Evolutionary conservation across 78 protist genomes (phyloP), one percentile per base, ranked within the genome.

Genomic region (Cavenderia fasciculata): DNA sequence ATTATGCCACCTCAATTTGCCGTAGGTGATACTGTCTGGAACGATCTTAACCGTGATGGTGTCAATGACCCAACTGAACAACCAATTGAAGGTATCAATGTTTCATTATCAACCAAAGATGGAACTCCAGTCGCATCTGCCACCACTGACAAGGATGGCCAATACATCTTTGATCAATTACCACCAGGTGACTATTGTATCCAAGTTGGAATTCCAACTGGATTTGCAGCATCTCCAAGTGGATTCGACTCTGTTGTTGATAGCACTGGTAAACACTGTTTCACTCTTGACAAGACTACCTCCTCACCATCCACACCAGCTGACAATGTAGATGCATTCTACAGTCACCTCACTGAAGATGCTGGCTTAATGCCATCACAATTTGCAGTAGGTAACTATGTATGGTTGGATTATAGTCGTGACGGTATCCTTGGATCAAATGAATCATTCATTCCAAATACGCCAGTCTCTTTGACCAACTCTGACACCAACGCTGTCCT

Each of bases 341-440:
- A 25, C 34, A 57, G n/a, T 7, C 27, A 77, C 19, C 36, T 34
- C 21, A 63, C 69, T 16, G 51, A 36, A 11, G 70, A 77, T 77
- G 74, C 47, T 62, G 91, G 91, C 68, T 49, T 66, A 4, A 40
- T 41, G 0, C 61, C 74, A 34, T n/a, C 56, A 36, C 11, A 16
- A 2, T 71, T 59, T 34, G 73, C 77, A n/a, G 52, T 84, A 52
- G 91, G 91, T 49, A 69, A 84, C 18, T 38, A 27, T 14, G 77
- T 68, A 6, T 84, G 44, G 52, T 23, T 43, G 12, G 91, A 84
- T 36, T 25, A 56, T 8, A 62, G 68, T 49, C 47, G 75, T 49
- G 69, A 84, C 41, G 56, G 62, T 18, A 23, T 34, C 2, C 6
- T 21, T 6, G 63, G 27, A 27, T 29, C 63, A 6, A 57, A 3